Percentiles rank a stretch among this genome's conserved stretches.
These are phyloP conservation scores for Lentinula detonsa DNA, from an alignment of 768 basidiomycete genomes.

Conservation along the genomic window DNA sequence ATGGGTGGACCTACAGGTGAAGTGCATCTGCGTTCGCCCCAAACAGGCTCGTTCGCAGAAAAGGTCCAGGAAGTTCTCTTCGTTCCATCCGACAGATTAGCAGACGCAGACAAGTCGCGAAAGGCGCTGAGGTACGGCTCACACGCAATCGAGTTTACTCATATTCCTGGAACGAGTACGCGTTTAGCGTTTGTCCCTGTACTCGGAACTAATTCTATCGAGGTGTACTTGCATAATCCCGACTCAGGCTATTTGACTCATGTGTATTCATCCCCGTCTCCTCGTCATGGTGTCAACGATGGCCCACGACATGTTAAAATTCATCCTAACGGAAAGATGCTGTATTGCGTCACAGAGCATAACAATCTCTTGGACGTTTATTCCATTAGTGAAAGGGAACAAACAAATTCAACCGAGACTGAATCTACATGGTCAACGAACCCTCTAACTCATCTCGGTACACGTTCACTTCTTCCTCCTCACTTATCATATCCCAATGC, in stretches of 20 bases:
- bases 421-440: background rate
- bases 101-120: slow-evolving; percentile 41
- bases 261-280: slow-evolving; percentile 31
- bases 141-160: slow-evolving; percentile 44
- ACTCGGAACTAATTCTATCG: slow-evolving; percentile 41
- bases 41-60: slow-evolving; percentile 31
- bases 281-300: slow-evolving; percentile 32
- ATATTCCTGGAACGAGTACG: slow-evolving; percentile 9
- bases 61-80: slow-evolving; percentile 44
- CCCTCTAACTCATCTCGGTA: slow-evolving; percentile 14
- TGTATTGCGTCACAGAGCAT: slow-evolving; percentile 51
- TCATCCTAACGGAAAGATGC: slow-evolving; percentile 42
- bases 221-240: slow-evolving; percentile 34
- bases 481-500: slow-evolving; percentile 13
- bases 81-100: slow-evolving; percentile 35
- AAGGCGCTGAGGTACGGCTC: slow-evolving; percentile 47
- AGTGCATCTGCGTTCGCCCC: slow-evolving; percentile 30
- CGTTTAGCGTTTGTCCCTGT: slow-evolving; percentile 42
- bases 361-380: slow-evolving; percentile 22
- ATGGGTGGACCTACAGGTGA: slow-evolving; percentile 48
- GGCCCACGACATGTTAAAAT: slow-evolving; percentile 49
- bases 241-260: slow-evolving; percentile 28
- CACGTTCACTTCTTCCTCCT: slow-evolving; percentile 20
- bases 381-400: background rate
- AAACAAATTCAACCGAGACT: background rate